Evolutionary conservation across 1,139 yeast species (phyloP).

Genomic region (Zygoascus hellenicus): DNA sequence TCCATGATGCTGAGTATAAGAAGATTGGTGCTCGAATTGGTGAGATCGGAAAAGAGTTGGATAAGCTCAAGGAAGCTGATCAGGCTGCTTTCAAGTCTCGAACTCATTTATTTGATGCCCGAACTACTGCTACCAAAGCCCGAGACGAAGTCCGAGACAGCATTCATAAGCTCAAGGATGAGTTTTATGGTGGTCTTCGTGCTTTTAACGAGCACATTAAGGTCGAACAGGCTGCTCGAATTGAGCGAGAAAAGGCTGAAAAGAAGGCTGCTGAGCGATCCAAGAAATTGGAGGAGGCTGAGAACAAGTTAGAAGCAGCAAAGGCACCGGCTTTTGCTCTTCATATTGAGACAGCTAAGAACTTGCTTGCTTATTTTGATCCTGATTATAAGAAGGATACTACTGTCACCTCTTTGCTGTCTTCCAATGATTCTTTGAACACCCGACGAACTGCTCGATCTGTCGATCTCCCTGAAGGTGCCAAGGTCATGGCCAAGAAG

Average conservation of each 20-base stretch:
- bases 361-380: constrained; percentile 66
- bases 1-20: constrained; percentile 59
- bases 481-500: constrained; percentile 60
- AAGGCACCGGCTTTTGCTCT: constrained; percentile 72
- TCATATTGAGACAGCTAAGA: constrained; percentile 70
- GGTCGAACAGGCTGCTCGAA: constrained; percentile 55
- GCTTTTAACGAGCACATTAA: constrained; percentile 40
- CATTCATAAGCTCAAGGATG: constrained; percentile 50
- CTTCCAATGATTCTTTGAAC: constrained; percentile 22
- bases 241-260: constrained; percentile 51
- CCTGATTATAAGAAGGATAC: constrained; percentile 52
- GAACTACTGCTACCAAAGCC: constrained; percentile 61
- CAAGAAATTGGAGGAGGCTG: constrained; percentile 39
- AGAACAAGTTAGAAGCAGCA: constrained; percentile 67
- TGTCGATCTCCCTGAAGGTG: constrained; percentile 57
- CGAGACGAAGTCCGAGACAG: constrained; percentile 60
- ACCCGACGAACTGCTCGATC: constrained; percentile 36
- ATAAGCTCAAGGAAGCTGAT: constrained; percentile 53
- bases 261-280: constrained; percentile 37
- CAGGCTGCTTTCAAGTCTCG: constrained; percentile 64
- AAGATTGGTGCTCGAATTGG: constrained; percentile 49
- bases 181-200: constrained; percentile 29
- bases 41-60: constrained; percentile 56
- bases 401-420: constrained; percentile 12
- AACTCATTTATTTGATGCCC: constrained; percentile 55